Evolutionary conservation across 305 asterid species (phyloP).

Genomic region (Andrographis paniculata): DNA sequence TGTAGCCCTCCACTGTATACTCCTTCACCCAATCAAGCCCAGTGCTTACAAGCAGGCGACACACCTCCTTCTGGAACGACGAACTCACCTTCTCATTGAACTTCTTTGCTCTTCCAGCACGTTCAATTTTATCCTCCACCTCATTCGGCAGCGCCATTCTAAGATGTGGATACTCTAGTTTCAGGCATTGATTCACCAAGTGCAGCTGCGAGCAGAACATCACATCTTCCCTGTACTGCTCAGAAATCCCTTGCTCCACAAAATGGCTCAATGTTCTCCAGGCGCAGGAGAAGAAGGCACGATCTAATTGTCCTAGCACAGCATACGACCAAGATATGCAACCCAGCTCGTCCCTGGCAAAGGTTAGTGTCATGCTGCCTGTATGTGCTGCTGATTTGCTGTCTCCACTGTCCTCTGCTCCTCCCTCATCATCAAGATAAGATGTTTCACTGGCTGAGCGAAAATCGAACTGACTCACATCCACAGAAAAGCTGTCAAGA

Average conservation of each 20-base stretch:
- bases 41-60: slow-evolving; percentile 79
- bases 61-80: slow-evolving; percentile 90
- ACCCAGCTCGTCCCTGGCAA: slow-evolving; percentile 66
- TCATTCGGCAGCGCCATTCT: slow-evolving; percentile 40
- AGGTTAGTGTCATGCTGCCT: slow-evolving; percentile 24
- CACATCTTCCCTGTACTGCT: slow-evolving; percentile 65
- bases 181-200: slow-evolving; percentile 64
- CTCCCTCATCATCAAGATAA: slow-evolving; percentile 25
- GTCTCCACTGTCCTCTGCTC: slow-evolving; percentile 14
- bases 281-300: slow-evolving; percentile 44
- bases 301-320: slow-evolving; percentile 60
- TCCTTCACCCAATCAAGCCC: slow-evolving; percentile 88
- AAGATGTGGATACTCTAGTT: slow-evolving; percentile 61
- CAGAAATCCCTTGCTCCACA: slow-evolving; percentile 52
- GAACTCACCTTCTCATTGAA: slow-evolving; percentile 78
- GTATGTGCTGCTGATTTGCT: slow-evolving; percentile 7
- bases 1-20: slow-evolving; percentile 62
- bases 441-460: slow-evolving; percentile 20
- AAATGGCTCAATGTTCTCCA: slow-evolving; percentile 59
- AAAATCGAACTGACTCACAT: slow-evolving; percentile 38
- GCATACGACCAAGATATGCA: slow-evolving; percentile 86
- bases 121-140: slow-evolving; percentile 47
- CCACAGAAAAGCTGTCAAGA: slow-evolving; percentile 44
- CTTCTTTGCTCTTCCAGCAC: slow-evolving; percentile 67
- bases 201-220: slow-evolving; percentile 84